Percentiles rank a stretch among this genome's conserved stretches.
These are phyloP conservation scores for Colletotrichum spinosum DNA, from an alignment of 2,329 filamentous ascomycete species.

Conservation along the genomic window DNA sequence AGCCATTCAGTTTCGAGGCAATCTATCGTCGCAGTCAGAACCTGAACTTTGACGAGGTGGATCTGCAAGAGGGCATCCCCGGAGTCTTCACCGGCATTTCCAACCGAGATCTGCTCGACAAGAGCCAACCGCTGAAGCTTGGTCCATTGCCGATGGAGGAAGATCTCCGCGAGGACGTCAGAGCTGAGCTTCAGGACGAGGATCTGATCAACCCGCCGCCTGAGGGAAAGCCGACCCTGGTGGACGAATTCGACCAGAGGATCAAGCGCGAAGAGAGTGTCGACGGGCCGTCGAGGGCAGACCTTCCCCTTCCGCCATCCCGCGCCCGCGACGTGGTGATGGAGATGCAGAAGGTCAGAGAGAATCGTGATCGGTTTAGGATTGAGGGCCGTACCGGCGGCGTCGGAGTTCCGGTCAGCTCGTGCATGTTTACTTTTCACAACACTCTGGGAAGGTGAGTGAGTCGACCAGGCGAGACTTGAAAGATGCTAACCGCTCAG, in stretches of 20 bases:
- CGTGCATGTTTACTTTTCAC: slow-evolving; percentile 99
- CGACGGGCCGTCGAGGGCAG: slow-evolving; percentile 81
- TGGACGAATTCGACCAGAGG: slow-evolving; percentile 89
- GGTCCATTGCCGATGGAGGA: slow-evolving; percentile 86
- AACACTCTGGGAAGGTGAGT: slow-evolving; percentile 90
- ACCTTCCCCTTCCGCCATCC: slow-evolving; percentile 88
- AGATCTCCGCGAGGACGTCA: slow-evolving; percentile 85
- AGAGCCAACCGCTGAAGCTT: slow-evolving; percentile 73
- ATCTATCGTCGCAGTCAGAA: slow-evolving; percentile 69
- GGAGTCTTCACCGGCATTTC: slow-evolving; percentile 71
- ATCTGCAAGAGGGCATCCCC: slow-evolving; percentile 73
- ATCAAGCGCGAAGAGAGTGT: slow-evolving; percentile 91
- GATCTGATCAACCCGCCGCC: slow-evolving; percentile 81
- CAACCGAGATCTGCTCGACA: slow-evolving; percentile 70
- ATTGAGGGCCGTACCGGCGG: slow-evolving; percentile 88
- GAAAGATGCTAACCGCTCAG: slow-evolving; percentile 56
- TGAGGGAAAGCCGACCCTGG: slow-evolving; percentile 76
- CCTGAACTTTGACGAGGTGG: slow-evolving; percentile 71
- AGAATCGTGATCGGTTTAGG: slow-evolving; percentile 91
- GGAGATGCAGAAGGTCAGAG: slow-evolving; percentile 93
- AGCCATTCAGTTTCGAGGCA: slow-evolving; percentile 72
- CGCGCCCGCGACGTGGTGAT: slow-evolving; percentile 90
- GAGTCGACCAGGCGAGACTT: neutral
- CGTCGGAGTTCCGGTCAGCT: slow-evolving; percentile 83
- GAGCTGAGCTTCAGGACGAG: slow-evolving; percentile 87